Evolutionary conservation across 768 basidiomycete genomes (phyloP).

Genomic region (Cystofilobasidium bisporidii): DNA sequence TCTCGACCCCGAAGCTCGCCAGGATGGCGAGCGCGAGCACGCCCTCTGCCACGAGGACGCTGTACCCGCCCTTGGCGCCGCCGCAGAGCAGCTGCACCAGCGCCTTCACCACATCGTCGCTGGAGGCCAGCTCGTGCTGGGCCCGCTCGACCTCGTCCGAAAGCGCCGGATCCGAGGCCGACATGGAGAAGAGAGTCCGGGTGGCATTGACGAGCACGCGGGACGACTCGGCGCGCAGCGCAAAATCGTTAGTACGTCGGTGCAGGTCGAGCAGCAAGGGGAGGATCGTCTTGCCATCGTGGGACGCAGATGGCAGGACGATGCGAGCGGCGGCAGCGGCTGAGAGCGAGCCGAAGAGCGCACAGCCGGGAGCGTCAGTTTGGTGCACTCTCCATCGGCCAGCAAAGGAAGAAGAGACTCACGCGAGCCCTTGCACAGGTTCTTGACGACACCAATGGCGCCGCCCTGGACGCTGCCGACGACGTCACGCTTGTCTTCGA

Average conservation of each 20-base stretch:
- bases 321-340: slow-evolving; percentile 47
- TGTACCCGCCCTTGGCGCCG: slow-evolving; percentile 63
- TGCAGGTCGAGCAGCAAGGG: slow-evolving; percentile 64
- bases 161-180: neutral
- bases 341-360: neutral
- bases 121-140: slow-evolving; percentile 47
- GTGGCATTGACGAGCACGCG: slow-evolving; percentile 78
- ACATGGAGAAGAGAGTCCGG: slow-evolving; percentile 58
- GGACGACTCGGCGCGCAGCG: slow-evolving; percentile 80
- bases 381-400: too few species aligned
- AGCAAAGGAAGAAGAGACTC: too few species aligned
- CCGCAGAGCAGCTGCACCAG: slow-evolving; percentile 57
- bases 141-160: slow-evolving; percentile 6
- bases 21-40: slow-evolving; percentile 72
- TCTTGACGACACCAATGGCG: slow-evolving; percentile 79
- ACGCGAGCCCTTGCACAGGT: slow-evolving; percentile 72
- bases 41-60: slow-evolving; percentile 78
- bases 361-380: too few species aligned
- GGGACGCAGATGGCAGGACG: slow-evolving; percentile 43
- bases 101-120: slow-evolving; percentile 50
- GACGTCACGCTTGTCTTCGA: slow-evolving; percentile 66
- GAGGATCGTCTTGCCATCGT: slow-evolving; percentile 30
- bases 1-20: slow-evolving; percentile 51
- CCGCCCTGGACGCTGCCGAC: slow-evolving; percentile 77
- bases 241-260: slow-evolving; percentile 65